These are phyloP conservation scores for Camelina sativa DNA, from an alignment of 345 rosid genomes.

Conservation along the genomic window DNA sequence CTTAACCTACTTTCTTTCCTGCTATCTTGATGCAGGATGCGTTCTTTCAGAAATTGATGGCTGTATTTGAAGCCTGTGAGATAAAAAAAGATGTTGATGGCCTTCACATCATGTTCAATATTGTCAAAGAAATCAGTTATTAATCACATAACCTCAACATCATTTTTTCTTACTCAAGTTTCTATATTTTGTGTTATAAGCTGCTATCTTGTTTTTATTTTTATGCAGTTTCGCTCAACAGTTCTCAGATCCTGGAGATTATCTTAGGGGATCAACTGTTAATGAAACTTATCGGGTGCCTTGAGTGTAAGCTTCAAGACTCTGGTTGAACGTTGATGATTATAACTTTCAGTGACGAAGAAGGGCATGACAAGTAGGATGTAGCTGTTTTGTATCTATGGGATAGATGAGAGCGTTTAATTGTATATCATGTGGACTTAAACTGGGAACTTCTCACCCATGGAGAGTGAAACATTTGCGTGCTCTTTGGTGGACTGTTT, in stretches of 20 bases:
- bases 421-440: conserved; percentile 1
- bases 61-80: conserved; percentile 71
- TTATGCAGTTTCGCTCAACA: conserved; percentile 80
- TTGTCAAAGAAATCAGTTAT: conserved; percentile 83
- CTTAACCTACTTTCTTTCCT: conserved; percentile 38
- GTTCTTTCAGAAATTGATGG: conserved; percentile 78
- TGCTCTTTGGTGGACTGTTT: conserved; percentile 18
- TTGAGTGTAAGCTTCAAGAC: conserved; percentile 72
- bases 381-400: conserved; percentile 19
- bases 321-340: conserved; percentile 18
- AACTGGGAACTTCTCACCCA: conserved; percentile 7
- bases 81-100: conserved; percentile 63
- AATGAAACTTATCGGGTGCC: conserved; percentile 87
- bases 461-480: conserved; percentile 8
- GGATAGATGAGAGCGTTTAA: conserved; percentile 14
- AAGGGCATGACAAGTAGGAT: conserved; percentile 9
- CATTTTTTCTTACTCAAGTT: conserved; percentile 26
- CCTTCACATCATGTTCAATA: conserved; percentile 84
- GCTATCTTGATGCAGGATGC: conserved; percentile 61
- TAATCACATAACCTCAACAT: conserved; percentile 38
- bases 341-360: conserved; percentile 13
- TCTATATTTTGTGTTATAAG: conserved; percentile 17
- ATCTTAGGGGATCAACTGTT: conserved; percentile 83
- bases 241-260: conserved; percentile 76
- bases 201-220: conserved; percentile 36